Evolutionary conservation across 805 yeast species (phyloP), one percentile per base, ranked within the genome.

Genomic region (Candida tallmaniae): DNA sequence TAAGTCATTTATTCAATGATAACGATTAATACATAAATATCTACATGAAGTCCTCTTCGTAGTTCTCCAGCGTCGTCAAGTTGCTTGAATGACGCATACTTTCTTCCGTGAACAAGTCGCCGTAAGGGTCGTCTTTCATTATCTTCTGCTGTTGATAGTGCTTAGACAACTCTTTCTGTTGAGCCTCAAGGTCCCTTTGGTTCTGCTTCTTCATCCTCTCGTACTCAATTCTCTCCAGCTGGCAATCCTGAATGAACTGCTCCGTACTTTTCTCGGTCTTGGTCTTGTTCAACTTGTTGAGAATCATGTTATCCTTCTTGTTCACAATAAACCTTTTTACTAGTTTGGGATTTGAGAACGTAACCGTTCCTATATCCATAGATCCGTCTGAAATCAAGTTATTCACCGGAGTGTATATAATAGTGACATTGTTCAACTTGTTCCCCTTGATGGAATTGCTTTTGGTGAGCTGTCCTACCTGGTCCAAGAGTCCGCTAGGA

Each of bases 351-450:
- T 80, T 76, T 38, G 79, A 73, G 56, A 83, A 84, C 1, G 84
- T 74, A 5, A 84, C 94, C 32, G 86, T 85, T 4, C 94, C 94
- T 4, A 74, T 75, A 31, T 75, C 86, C 93, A 83, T 83, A 20
- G 74, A 73, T 10, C 80, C 80, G 33, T 76, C 76, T 44, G 80
- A 80, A 27, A 72, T 66, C 36, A 84, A 61, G 50, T 84, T 84
- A 17, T 71, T 67, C 70, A 85, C 84, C 0, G 89, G 87, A 0
- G 95, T 84, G 47, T 76, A 76, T 26, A 84, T 72, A 6, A 84
- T 72, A 2, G 80, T 75, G 39, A 83, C 65, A 46, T 79, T 79
- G 48, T 76, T 76, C 45, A 74, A 55, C 49, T 84, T 84, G 56
- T 79, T 82, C 10, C 85, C 93, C 49, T 78, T 76, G 23, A 83